Percentiles rank a stretch among this genome's conserved stretches.
phyloP scores from a whole-genome alignment of 306 rosid species.

The Glycine tomentella region DNA sequence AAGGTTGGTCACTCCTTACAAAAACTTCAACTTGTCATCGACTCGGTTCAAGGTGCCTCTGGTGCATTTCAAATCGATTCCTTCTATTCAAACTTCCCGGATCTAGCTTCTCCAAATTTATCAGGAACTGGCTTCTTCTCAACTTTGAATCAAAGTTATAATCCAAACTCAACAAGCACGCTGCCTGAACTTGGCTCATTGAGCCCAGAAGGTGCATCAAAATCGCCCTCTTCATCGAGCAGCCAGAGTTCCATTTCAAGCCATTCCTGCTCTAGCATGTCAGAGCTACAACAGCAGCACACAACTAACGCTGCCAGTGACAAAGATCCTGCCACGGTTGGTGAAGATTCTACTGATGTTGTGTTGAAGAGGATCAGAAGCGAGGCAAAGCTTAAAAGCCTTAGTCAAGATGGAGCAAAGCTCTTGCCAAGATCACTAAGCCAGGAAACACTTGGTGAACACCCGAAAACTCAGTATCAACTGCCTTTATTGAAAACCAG shows the following conservation, averaged over 20 bases:
- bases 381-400: slow-evolving; percentile 67
- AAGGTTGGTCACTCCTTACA: slow-evolving; percentile 96
- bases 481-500: slow-evolving; percentile 27
- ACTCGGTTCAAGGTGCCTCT: slow-evolving; percentile 90
- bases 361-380: slow-evolving; percentile 72
- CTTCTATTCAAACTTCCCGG: slow-evolving; percentile 80
- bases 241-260: slow-evolving; percentile 82
- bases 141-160: slow-evolving; percentile 62
- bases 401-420: slow-evolving; percentile 47
- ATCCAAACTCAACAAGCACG: slow-evolving; percentile 53
- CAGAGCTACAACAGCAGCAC: slow-evolving; percentile 55
- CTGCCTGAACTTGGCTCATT: slow-evolving; percentile 54
- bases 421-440: slow-evolving; percentile 68
- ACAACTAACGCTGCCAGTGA: slow-evolving; percentile 42
- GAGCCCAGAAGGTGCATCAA: slow-evolving; percentile 65
- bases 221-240: slow-evolving; percentile 72
- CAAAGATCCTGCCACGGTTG: slow-evolving; percentile 52
- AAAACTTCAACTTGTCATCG: slow-evolving; percentile 90
- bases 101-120: slow-evolving; percentile 75
- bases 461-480: slow-evolving; percentile 41
- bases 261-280: slow-evolving; percentile 75
- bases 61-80: slow-evolving; percentile 86
- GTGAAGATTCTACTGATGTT: slow-evolving; percentile 51
- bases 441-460: slow-evolving; percentile 65
- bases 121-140: slow-evolving; percentile 60